Base-by-base conservation (phyloP, 495 filamentous ascomycete genomes). In the Oleoguttula mirabilis region DNA sequence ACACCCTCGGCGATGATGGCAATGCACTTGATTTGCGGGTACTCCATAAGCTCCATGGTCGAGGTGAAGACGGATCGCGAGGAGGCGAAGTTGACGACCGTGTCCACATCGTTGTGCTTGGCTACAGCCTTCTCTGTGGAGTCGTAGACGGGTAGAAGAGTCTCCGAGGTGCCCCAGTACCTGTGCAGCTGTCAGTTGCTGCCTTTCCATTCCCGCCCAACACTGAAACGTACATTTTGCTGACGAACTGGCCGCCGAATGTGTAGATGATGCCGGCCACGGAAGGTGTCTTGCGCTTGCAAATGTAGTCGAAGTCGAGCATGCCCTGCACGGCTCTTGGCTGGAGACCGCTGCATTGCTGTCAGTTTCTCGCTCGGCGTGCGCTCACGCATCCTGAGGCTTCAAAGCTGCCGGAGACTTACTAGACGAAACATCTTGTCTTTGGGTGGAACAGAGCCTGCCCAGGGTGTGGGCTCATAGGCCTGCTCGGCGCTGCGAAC, bases 281-380 rank as follows among this genome's bases (percentile, higher is more conserved):
- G 48, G 90, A 96, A 44, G 90, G 90, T 12, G 86, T 93, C 61
- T 73, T 72, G 45, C 90, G 84, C 76, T 95, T 96, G 85, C 90
- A 98, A 70, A 98, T 98, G 76, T 96, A 98, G 73, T 98, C 90
- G 67, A 98, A 98, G 66, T 98, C 90, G 61, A 98, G 82, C 90
- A 96, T 98, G 66, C 92, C 92, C 73, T 98, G 90, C 54, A 95
- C 92, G 56, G 90, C 90, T 60, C 85, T 78, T 52, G 92, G 92
- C 70, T 98, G 90, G 59, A 98, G 79, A 57, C 90, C 90, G 68
- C 77, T 81, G 52, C 21, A n/a, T 27, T 27, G 12, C 46, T 56
- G 47, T 50, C 40, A 56, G 21, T 47, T 21, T 7, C n/a, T n/a
- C n/a, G n/a, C n/a, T n/a, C n/a, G n/a, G n/a, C n/a, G n/a, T n/a